Percentiles rank a stretch among this genome's conserved stretches.
phyloP scores from a whole-genome alignment of 139 green algal genomes.

The Tetradesmus lagerheimii region DNA sequence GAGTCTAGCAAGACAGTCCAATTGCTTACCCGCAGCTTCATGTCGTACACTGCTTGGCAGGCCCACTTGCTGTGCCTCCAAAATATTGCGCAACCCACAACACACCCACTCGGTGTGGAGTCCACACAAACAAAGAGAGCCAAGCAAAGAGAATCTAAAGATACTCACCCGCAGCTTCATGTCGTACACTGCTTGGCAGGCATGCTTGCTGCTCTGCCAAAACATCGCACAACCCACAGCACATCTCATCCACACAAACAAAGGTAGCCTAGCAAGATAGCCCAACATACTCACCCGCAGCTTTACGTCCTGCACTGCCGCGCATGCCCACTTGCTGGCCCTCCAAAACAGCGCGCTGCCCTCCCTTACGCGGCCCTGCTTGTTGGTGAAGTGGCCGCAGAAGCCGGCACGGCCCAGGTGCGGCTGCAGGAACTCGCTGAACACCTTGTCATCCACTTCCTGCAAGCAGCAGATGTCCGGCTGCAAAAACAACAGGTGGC shows the following conservation, averaged over 20 bases:
- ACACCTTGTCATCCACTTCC: slow-evolving; percentile 89
- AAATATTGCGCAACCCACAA: slow-evolving; percentile 78
- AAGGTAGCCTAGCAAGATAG: neutral
- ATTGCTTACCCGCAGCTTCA: slow-evolving; percentile 72
- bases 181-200: slow-evolving; percentile 52
- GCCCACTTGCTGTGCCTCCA: slow-evolving; percentile 55
- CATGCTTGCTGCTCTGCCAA: slow-evolving; percentile 55
- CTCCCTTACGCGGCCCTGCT: slow-evolving; percentile 79
- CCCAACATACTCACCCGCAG: slow-evolving; percentile 65
- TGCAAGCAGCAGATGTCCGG: slow-evolving; percentile 71
- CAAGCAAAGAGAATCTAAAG: too few relatives aligned
- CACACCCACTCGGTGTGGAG: too few relatives aligned
- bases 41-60: slow-evolving; percentile 54
- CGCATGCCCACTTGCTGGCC: slow-evolving; percentile 52
- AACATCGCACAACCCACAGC: slow-evolving; percentile 80
- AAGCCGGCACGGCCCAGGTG: slow-evolving; percentile 56
- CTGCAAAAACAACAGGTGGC: neutral
- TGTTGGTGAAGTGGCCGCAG: slow-evolving; percentile 83
- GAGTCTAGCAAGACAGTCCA: too few relatives aligned
- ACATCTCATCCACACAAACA: too few relatives aligned
- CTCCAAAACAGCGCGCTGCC: slow-evolving; percentile 76
- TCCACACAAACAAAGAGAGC: too few relatives aligned
- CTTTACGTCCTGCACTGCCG: slow-evolving; percentile 58
- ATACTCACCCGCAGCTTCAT: slow-evolving; percentile 71
- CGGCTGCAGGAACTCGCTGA: slow-evolving; percentile 68